A percentile compares a stretch with the other conserved stretches of the same genome.
phyloP scores from a whole-genome alignment of 2,329 filamentous ascomycete genomes.

The Colletotrichum liriopes region DNA sequence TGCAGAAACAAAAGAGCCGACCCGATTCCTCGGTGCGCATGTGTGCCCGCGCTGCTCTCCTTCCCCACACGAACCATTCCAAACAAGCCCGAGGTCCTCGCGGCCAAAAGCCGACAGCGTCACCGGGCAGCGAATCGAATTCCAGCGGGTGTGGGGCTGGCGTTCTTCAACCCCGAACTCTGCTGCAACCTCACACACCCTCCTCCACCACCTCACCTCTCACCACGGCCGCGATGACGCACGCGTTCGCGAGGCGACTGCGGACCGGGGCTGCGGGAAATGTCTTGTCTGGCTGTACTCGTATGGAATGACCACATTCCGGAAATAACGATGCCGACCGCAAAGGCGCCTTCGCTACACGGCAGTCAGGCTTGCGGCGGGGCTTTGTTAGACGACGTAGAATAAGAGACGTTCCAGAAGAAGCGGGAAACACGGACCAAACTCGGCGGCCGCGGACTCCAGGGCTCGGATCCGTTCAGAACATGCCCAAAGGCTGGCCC shows the following conservation, averaged over 20 bases:
- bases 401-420: conserved; percentile 1
- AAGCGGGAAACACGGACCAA: neutral
- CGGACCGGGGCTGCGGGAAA: neutral
- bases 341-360: neutral
- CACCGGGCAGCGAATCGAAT: conserved; percentile 11
- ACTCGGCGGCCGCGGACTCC: neutral
- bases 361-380: neutral
- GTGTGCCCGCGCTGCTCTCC: neutral
- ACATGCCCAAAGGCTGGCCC: neutral
- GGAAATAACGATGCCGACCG: neutral
- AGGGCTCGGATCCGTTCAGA: neutral
- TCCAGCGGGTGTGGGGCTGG: conserved; percentile 1
- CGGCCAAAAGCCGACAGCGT: neutral
- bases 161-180: conserved; percentile 25
- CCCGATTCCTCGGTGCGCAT: neutral
- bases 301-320: neutral
- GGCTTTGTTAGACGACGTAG: neutral
- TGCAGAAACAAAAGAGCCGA: neutral
- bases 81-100: neutral
- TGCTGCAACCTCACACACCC: conserved; percentile 35
- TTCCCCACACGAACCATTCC: conserved; percentile 32
- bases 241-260: neutral
- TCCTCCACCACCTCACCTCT: conserved; percentile 1
- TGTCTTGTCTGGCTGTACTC: neutral
- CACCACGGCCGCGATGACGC: neutral